Evolutionary conservation across 2,329 filamentous ascomycete genomes (phyloP).

Genomic region (Acephala macrosclerotiorum): DNA sequence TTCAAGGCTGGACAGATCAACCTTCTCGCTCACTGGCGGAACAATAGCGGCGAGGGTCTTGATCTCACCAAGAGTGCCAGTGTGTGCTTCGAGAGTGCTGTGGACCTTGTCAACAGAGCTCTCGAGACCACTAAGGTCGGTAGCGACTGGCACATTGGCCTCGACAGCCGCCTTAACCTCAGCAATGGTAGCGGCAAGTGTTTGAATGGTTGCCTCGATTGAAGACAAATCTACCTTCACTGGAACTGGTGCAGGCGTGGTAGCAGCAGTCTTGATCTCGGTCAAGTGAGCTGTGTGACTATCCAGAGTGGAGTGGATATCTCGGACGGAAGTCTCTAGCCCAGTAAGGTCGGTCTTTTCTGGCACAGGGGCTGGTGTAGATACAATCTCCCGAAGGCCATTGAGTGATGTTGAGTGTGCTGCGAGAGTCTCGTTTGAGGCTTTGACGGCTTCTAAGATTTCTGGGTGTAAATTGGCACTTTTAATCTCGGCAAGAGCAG

Average conservation of each 20-base stretch:
- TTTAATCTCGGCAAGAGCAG: constrained; percentile 26
- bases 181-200: constrained; percentile 26
- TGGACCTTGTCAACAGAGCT: constrained; percentile 25
- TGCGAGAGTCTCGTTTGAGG: constrained; percentile 32
- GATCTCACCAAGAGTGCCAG: constrained; percentile 31
- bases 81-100: constrained; percentile 29
- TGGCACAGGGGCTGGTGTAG: constrained; percentile 15
- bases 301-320: constrained; percentile 25
- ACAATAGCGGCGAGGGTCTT: constrained; percentile 28
- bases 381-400: constrained; percentile 19
- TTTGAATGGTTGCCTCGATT: constrained; percentile 30
- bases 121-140: constrained; percentile 20
- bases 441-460: constrained; percentile 33
- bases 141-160: constrained; percentile 17
- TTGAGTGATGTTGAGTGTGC: constrained; percentile 9
- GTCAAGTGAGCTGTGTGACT: constrained; percentile 18
- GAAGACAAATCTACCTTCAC: constrained; percentile 31
- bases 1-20: constrained; percentile 32
- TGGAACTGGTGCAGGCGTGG: constrained; percentile 30
- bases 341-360: constrained; percentile 27
- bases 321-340: constrained; percentile 23
- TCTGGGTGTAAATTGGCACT: constrained; percentile 26
- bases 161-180: constrained; percentile 23
- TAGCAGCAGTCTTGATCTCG: constrained; percentile 34
- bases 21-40: constrained; percentile 26